Evolutionary conservation across 805 yeast genomes (phyloP).

Genomic region (Kuraishia ogatae): DNA sequence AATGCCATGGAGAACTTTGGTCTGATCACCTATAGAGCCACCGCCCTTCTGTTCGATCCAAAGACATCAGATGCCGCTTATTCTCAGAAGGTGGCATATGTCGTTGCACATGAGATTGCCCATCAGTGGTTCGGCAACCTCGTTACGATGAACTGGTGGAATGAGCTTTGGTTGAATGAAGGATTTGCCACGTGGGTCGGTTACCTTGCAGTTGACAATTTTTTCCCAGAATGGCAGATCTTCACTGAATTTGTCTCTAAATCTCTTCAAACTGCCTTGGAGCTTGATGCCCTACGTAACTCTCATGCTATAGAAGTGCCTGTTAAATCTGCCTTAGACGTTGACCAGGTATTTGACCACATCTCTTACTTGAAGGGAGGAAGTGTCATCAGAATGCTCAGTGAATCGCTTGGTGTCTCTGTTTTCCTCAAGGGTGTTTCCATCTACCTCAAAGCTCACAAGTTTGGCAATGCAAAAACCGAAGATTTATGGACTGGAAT

Average conservation of each 20-base stretch:
- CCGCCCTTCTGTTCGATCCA: conserved; percentile 43
- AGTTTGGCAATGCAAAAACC: conserved; percentile 66
- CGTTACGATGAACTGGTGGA: conserved; percentile 94
- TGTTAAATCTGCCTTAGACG: conserved; percentile 68
- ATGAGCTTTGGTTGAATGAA: conserved; percentile 83
- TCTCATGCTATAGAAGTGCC: conserved; percentile 83
- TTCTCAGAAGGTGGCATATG: conserved; percentile 71
- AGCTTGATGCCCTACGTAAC: conserved; percentile 46
- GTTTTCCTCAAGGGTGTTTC: conserved; percentile 68
- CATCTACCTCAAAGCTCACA: conserved; percentile 50
- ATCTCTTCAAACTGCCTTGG: conserved; percentile 41
- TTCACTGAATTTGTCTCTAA: conserved; percentile 48
- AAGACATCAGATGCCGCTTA: conserved; percentile 37
- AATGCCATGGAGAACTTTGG: conserved; percentile 96
- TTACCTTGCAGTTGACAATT: conserved; percentile 55
- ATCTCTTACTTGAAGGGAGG: conserved; percentile 81
- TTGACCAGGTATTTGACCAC: conserved; percentile 75
- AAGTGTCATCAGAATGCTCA: conserved; percentile 68
- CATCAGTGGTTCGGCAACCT: conserved; percentile 91
- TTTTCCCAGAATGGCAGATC: conserved; percentile 78
- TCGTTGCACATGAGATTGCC: conserved; percentile 79
- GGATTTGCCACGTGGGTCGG: conserved; percentile 89
- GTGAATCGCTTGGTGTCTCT: conserved; percentile 61
- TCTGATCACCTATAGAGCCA: conserved; percentile 56
- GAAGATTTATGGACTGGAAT: conserved; percentile 66